Evolutionary conservation across 352 stramenopile species (phyloP).

Genomic region (Achlya hypogyna): DNA sequence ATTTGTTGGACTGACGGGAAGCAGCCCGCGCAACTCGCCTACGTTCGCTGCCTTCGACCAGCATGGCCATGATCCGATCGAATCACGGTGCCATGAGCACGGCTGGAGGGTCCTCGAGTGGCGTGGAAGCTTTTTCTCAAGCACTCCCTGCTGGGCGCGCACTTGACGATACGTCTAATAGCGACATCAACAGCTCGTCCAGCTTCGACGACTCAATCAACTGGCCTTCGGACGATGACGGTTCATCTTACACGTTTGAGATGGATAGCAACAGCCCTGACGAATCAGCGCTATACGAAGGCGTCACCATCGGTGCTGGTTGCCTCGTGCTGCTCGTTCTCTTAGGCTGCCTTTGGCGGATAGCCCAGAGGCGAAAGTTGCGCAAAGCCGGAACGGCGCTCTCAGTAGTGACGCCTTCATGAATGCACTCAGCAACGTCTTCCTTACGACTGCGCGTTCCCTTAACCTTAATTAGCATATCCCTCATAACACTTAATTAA

Average conservation of each 20-base stretch:
- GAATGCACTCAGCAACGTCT: no score
- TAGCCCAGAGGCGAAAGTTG: not conserved
- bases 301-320: not conserved
- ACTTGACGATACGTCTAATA: not conserved
- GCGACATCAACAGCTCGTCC: not conserved
- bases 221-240: not conserved
- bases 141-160: no score
- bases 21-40: no score
- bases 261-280: not conserved
- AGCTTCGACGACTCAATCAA: not conserved
- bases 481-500: no score
- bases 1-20: not conserved
- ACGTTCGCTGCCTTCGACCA: no score
- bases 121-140: no score
- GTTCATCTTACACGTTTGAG: not conserved
- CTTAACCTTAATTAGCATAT: no score
- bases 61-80: not conserved
- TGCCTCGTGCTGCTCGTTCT: not conserved
- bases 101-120: no score
- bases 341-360: not conserved
- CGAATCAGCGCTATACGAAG: not conserved
- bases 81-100: not conserved
- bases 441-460: no score
- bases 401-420: no score
- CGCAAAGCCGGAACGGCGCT: no score